Conservation (phyloP, 306 rosid genomes). For the Vigna mungo region DNA sequence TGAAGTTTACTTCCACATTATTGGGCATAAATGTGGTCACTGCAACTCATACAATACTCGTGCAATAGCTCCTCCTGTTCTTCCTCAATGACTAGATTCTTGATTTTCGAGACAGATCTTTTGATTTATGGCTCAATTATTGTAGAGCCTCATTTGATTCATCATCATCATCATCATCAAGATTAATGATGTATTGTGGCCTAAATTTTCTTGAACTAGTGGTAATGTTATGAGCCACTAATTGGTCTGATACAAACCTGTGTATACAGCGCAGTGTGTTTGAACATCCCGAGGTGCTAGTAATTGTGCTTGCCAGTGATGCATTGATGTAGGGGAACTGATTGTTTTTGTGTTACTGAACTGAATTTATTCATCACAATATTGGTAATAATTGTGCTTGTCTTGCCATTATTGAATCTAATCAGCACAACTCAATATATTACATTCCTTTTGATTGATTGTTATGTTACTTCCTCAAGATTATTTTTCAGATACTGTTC, state of each 20-base stretch:
- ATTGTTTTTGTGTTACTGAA: slow-evolving; percentile 14
- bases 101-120: slow-evolving; percentile 38
- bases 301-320: slow-evolving; percentile 15
- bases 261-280: slow-evolving; percentile 32
- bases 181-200: slow-evolving; percentile 39
- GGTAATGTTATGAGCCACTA: slow-evolving; percentile 32
- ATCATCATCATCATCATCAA: slow-evolving; percentile 31
- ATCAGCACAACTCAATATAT: background rate
- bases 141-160: slow-evolving; percentile 39
- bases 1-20: slow-evolving; percentile 82
- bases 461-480: background rate
- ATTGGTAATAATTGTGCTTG: too few relatives aligned
- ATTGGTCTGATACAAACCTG: slow-evolving; percentile 49
- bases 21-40: slow-evolving; percentile 94
- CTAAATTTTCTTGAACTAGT: slow-evolving; percentile 34
- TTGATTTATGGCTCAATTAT: background rate
- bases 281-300: slow-evolving; percentile 38
- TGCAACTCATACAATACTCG: slow-evolving; percentile 96
- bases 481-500: background rate
- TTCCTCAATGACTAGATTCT: slow-evolving; percentile 64
- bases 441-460: slow-evolving; percentile 7
- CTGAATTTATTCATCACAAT: slow-evolving; percentile 32
- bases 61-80: slow-evolving; percentile 87
- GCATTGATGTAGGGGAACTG: slow-evolving; percentile 39
- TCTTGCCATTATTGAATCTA: too few relatives aligned